A percentile compares a stretch with the other conserved stretches of the same genome.
phyloP scores from a whole-genome alignment of 192 early-diverging fungal species.

The Chytriomyces sp. region DNA sequence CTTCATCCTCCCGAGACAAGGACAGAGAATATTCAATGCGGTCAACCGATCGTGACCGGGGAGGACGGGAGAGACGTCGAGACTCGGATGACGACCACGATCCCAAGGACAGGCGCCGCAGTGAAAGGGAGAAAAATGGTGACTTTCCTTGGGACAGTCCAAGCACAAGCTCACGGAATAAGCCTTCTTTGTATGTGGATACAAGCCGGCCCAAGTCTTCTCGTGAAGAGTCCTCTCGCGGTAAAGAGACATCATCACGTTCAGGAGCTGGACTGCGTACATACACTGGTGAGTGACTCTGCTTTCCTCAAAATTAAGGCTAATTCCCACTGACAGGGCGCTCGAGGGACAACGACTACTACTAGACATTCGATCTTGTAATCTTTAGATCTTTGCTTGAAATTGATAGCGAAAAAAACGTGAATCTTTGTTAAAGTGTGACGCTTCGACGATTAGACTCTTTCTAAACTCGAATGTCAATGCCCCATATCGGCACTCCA shows the following conservation, averaged over 20 bases:
- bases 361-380: no score
- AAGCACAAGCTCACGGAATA: background rate
- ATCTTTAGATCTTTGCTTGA: no score
- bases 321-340: no score
- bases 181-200: background rate
- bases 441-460: no score
- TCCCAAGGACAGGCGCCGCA: constrained; percentile 8
- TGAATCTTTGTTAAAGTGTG: no score
- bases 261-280: constrained; percentile 6
- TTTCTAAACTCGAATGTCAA: no score
- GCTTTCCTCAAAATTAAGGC: no score
- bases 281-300: constrained; percentile 1
- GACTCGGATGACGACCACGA: constrained; percentile 18
- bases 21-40: constrained; percentile 2
- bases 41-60: background rate
- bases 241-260: constrained; percentile 1
- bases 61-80: constrained; percentile 4
- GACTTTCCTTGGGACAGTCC: constrained; percentile 22
- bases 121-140: constrained; percentile 12
- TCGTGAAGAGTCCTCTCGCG: background rate
- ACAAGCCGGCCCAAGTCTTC: constrained; percentile 1
- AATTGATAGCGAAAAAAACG: no score
- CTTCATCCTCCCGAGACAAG: background rate
- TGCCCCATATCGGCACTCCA: no score
- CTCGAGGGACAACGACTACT: no score